Evolutionary conservation across 139 green algal species (phyloP), one percentile per base, ranked within the genome.

Genomic region (Chlamydomonas eustigma): DNA sequence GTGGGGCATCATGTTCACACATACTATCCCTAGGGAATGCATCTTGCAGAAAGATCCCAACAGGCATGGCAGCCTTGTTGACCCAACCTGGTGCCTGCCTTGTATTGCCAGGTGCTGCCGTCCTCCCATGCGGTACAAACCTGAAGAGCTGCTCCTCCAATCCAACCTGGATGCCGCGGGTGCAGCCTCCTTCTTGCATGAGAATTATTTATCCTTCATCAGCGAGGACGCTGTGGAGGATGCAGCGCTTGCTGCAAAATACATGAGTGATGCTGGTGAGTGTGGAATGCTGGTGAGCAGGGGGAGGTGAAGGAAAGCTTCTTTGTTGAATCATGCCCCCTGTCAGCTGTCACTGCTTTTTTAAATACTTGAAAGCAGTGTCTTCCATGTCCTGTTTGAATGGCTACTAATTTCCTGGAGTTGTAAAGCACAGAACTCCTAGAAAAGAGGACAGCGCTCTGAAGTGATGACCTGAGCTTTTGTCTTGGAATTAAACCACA

Each of bases 161-260:
- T 73, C 58, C 25, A 67, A 67, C 37, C 73, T 83, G 51, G 78
- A 83, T 50, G 35, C 72, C 3, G 18, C 71, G 33, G 39, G 28
- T 25, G 82, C 87, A 32, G 68, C 73, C 0, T 80, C 80, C 0
- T 94, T 93, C 78, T 78, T 94, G 44, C 80, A 89, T 50, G 88
- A 94, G 70, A 93, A 91, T 71, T 76, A 90, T 73, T 80, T 71
- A 1, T 35, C 83, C 8, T 92, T 93, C 36, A 71, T 91, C 0
- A 78, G 73, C 0, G 80, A 87, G 4, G 36, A 71, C 0, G 81
- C 75, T 0, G 71, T 90, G 1, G 81, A 80, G 38, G 83, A 92
- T 35, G 71, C 76, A 0, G 85, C 88, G 4, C 36, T 25, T 5
- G 83, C 77, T 34, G 68, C 83, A 25, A 71, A 51, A 3, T 85